phyloP scores from a whole-genome alignment of 2,329 filamentous ascomycete species.

The Emmonsiellopsis sp. region DNA sequence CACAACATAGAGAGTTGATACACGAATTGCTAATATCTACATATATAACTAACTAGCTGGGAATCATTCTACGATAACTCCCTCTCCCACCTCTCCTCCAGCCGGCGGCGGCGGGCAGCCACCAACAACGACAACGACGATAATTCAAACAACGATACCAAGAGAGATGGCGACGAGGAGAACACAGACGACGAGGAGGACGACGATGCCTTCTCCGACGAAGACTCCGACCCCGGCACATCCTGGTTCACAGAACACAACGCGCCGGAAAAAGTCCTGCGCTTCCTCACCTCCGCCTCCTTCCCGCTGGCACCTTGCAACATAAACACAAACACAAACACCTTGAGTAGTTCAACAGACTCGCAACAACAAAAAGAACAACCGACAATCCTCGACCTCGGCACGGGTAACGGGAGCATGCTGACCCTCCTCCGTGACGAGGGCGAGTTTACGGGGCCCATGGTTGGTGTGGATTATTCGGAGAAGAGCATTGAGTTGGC shows the following conservation, averaged over 20 bases:
- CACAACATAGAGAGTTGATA: too few species aligned
- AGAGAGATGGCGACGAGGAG: conserved; percentile 25
- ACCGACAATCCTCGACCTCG: conserved; percentile 65
- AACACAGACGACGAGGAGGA: conserved; percentile 63
- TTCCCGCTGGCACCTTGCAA: conserved; percentile 36
- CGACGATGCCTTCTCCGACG: conserved; percentile 61
- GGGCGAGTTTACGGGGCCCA: conserved; percentile 51
- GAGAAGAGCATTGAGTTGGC: conserved; percentile 66
- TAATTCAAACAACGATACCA: conserved; percentile 7
- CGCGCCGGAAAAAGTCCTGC: conserved; percentile 71
- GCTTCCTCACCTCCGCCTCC: conserved; percentile 50
- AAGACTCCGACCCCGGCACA: conserved; percentile 67
- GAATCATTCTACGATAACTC: conserved; percentile 42
- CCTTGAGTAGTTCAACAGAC: conserved; percentile 6
- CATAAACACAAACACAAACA: conserved; percentile 16
- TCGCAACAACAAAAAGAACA: conserved; percentile 5
- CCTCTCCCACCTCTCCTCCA: conserved; percentile 28
- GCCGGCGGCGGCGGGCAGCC: conserved; percentile 10
- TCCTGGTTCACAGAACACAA: conserved; percentile 94
- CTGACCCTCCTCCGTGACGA: conserved; percentile 68
- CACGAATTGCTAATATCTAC: neutral
- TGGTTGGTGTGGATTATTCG: conserved; percentile 88
- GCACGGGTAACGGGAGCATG: conserved; percentile 88
- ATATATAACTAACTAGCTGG: conserved; percentile 48
- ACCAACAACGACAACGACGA: neutral